Conservation (phyloP, 352 stramenopile species). For the Phytophthora citrophthora region DNA sequence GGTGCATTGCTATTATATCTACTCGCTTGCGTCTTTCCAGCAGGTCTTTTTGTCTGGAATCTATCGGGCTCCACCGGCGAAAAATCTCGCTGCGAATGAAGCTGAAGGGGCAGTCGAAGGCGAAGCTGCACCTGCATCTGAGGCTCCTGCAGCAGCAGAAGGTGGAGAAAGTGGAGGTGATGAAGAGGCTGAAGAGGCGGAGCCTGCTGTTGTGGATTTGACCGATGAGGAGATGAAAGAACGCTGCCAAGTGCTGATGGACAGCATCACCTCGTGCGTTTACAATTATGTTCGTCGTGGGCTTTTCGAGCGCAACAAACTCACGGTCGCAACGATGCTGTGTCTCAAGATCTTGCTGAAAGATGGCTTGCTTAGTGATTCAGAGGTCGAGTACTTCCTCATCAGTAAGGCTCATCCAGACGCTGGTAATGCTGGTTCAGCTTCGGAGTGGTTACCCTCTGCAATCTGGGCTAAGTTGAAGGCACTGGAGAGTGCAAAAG, state of each 20-base stretch:
- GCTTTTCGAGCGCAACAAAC: constrained; percentile 95
- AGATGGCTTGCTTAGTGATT: constrained; percentile 79
- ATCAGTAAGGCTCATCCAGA: constrained; percentile 88
- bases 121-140: constrained; percentile 29
- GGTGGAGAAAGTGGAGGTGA: constrained; percentile 38
- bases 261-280: constrained; percentile 94
- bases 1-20: constrained; percentile 98
- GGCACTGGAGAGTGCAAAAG: constrained; percentile 89
- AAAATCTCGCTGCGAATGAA: constrained; percentile 25
- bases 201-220: constrained; percentile 57
- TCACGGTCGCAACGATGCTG: constrained; percentile 95
- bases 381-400: constrained; percentile 93
- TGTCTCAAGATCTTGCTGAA: constrained; percentile 94
- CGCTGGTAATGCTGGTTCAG: constrained; percentile 92
- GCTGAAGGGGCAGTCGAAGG: constrained; percentile 44
- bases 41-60: constrained; percentile 96
- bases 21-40: constrained; percentile 96
- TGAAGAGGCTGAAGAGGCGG: constrained; percentile 26
- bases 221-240: constrained; percentile 91
- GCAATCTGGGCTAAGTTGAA: constrained; percentile 94
- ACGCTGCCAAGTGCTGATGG: constrained; percentile 87
- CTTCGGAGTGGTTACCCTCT: constrained; percentile 93
- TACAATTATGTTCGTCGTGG: constrained; percentile 96
- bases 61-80: constrained; percentile 84
- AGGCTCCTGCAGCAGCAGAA: constrained; percentile 20